Evolutionary conservation across 75 land plant species (phyloP), one percentile per base, ranked within the genome.

Genomic region (Gnetum montanum): DNA sequence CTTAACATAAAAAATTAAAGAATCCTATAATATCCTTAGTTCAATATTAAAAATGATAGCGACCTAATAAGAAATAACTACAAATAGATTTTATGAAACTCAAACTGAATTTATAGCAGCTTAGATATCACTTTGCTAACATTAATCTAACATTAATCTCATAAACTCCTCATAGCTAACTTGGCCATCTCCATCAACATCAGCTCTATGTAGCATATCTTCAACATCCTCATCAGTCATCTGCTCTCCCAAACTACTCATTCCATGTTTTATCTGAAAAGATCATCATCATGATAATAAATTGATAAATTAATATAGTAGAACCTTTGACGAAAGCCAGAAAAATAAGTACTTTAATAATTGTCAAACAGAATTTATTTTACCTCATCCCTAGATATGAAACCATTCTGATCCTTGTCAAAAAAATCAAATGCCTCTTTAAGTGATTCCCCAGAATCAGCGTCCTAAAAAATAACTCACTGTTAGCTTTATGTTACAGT

Each of bases 231-330:
- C 77, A 19, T 76, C 79, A 23, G 77, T 76, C 29, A 72, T 57
- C 46, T 76, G 72, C 71, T 76, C 79, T 18, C 79, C 79, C 8
- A 76, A 61, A 28, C 72, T 76, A 30, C 77, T 76, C 79, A 76
- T 76, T 33, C 69, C 79, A 43, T 72, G 77, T 50, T 70, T 41
- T 8, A 70, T 54, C 77, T 74, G 66, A n/a, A n/a, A n/a, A 33
- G 11, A 58, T 8, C 4, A n/a, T n/a, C n/a, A n/a, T 26, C 50
- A 48, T 25, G 2, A 12, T 25, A 27, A 48, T 26, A 13, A 3
- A 0, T 11, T 47, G 2, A 27, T 25, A 48, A 0, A 22, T 25
- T 25, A 48, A 0, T n/a, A n/a, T n/a, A 45, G n/a, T 25, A 11
- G 0, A 26, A 48, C 15, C 25, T 2, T 48, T 13, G 0, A 26